Percentiles rank a stretch among this genome's conserved stretches.
Evolutionary conservation across 2,329 filamentous ascomycete species (phyloP).

Genomic region (Colletotrichum ledebouriae): DNA sequence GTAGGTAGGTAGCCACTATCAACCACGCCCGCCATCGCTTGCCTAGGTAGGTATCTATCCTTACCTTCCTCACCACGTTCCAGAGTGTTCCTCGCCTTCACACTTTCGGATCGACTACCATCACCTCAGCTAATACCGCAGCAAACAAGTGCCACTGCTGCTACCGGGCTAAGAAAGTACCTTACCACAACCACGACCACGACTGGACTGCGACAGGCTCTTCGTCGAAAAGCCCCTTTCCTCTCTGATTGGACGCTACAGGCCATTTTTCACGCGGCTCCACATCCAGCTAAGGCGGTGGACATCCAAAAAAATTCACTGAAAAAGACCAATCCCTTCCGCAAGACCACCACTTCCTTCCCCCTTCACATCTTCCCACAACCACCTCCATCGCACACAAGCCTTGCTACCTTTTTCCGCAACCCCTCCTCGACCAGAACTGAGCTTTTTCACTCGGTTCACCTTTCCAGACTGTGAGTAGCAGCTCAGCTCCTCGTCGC

Average conservation of each 20-base stretch:
- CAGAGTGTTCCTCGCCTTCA: background rate
- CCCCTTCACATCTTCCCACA: slow-evolving; percentile 36
- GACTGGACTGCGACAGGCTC: slow-evolving; percentile 11
- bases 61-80: too few relatives aligned
- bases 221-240: slow-evolving; percentile 33
- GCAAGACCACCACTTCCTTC: slow-evolving; percentile 30
- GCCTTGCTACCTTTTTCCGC: slow-evolving; percentile 34
- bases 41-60: background rate
- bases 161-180: slow-evolving; percentile 6
- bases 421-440: slow-evolving; percentile 23
- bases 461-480: slow-evolving; percentile 26
- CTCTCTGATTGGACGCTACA: slow-evolving; percentile 37
- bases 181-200: background rate
- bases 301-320: slow-evolving; percentile 28
- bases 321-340: slow-evolving; percentile 36
- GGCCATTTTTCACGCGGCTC: slow-evolving; percentile 38
- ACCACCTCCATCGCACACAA: slow-evolving; percentile 30
- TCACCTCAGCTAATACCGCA: background rate
- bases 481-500: background rate
- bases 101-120: background rate
- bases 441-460: slow-evolving; percentile 36
- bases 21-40: background rate
- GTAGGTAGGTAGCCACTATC: too few relatives aligned
- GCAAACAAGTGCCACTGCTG: slow-evolving; percentile 11
- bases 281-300: slow-evolving; percentile 37